Percentiles rank a stretch among this genome's conserved stretches.
phyloP scores from a whole-genome alignment of 2,329 filamentous ascomycete genomes.

The Endoconidiophora laricicola region DNA sequence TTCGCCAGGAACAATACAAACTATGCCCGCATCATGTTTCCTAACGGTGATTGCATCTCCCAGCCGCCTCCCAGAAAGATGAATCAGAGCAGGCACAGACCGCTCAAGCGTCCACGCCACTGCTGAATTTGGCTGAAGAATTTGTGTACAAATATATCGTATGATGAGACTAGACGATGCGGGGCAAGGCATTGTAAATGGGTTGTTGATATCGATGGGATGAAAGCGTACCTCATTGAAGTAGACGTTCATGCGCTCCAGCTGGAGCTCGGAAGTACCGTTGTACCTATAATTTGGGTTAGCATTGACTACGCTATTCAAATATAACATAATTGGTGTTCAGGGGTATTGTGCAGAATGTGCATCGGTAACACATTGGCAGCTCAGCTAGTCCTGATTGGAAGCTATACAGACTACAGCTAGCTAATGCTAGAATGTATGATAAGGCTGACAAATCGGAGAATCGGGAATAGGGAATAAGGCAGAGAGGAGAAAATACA shows the following conservation, averaged over 20 bases:
- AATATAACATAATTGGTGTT: background rate
- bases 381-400: background rate
- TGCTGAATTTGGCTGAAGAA: background rate
- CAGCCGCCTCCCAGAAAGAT: background rate
- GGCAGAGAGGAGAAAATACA: conserved; percentile 24
- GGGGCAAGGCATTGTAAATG: background rate
- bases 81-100: background rate
- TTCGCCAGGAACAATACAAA: background rate
- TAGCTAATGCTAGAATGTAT: background rate
- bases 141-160: background rate
- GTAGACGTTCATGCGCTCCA: conserved; percentile 99
- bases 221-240: conserved; percentile 52
- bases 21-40: background rate
- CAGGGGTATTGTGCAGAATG: conserved; percentile 1
- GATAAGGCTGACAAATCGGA: background rate
- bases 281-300: conserved; percentile 54
- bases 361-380: background rate
- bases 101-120: background rate
- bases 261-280: conserved; percentile 94
- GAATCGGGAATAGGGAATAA: background rate
- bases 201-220: too few relatives aligned
- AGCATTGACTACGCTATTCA: too few relatives aligned
- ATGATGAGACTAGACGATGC: background rate
- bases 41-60: background rate
- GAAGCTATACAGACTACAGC: background rate